Base-by-base conservation (phyloP, 164 flowering plant genomes). In the Dillenia turbinata region DNA sequence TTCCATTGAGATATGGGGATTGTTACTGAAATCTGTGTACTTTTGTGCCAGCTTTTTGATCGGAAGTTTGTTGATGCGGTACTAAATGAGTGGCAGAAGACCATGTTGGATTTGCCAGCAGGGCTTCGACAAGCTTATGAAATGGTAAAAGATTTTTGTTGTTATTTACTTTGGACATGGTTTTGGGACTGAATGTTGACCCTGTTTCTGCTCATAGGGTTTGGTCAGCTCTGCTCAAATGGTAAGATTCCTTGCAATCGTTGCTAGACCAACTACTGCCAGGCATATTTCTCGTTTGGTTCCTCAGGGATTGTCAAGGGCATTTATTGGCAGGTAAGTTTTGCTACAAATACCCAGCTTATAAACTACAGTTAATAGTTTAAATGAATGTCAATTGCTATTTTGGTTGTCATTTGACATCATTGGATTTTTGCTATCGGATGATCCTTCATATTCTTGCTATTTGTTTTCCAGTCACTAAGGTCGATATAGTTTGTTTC, bases 161-260 rank as follows among this genome's bases (percentile, higher is more conserved):
- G 44, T 45, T 2, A 2, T 44, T 43, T 51, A 40, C 15, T n/a
- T 33, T 17, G 44, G 44, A 13, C 0, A 8, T 19, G 26, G 47
- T 15, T 53, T 54, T 19, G 14, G 46, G 44, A 8, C 43, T 17
- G 50, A 47, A 57, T 49, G 45, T 57, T 73, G 54, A 79, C 62
- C 57, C 16, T 61, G 24, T 54, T 60, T 48, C 71, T 62, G 44
- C 46, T 55, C 74, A 9, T 77, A 94, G 99, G 97, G 98, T 50
- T 72, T 90, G 75, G 92, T 92, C n/a, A 95, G 99, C 76, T 87
- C 97, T 10, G 96, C 97, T 49, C 97, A 92, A 77, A 77, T 95
- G 89, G 97, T 88, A 63, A 85, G 65, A 72, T 85, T 77, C 71
- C 78, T 95, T 9, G 82, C 92, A 49, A 88, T 85, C 54, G 80